Evolutionary conservation across 192 early-diverging fungal species (phyloP).

Genomic region (Coemansia sp.): DNA sequence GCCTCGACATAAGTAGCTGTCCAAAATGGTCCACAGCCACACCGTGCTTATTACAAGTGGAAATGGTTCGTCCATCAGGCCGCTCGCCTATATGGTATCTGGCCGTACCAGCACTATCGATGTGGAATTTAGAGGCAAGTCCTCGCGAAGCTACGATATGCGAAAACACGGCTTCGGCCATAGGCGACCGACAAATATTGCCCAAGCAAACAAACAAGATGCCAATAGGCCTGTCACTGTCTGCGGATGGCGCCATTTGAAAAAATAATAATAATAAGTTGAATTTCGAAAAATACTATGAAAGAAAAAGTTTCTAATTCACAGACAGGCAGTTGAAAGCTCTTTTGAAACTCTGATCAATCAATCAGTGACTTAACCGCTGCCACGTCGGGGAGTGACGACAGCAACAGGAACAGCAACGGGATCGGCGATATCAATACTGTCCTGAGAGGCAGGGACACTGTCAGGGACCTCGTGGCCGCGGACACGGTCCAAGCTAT

Average conservation of each 20-base stretch:
- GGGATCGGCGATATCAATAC: constrained; percentile 17
- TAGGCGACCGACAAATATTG: constrained; percentile 89
- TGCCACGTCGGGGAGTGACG: constrained; percentile 3
- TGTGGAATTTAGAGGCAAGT: constrained; percentile 61
- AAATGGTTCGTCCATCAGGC: constrained; percentile 72
- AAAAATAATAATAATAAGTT: neutral
- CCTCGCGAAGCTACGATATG: constrained; percentile 65
- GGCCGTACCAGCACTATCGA: constrained; percentile 89
- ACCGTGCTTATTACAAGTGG: constrained; percentile 69
- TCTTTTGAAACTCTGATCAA: neutral
- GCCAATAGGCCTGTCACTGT: constrained; percentile 5
- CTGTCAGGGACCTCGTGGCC: neutral
- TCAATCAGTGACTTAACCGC: neutral
- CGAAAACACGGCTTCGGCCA: constrained; percentile 94
- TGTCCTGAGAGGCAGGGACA: constrained; percentile 15
- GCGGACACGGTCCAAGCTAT: neutral
- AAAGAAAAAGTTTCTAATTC: too few species aligned
- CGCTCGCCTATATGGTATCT: constrained; percentile 73
- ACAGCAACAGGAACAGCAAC: constrained; percentile 7
- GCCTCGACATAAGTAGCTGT: constrained; percentile 62
- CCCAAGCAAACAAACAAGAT: constrained; percentile 72
- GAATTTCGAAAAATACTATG: too few species aligned
- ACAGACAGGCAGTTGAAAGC: too few species aligned
- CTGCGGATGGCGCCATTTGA: neutral
- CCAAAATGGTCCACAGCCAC: constrained; percentile 78